Base-by-base conservation (phyloP, 495 filamentous ascomycete species). In the Xylaria flabelliformis region DNA sequence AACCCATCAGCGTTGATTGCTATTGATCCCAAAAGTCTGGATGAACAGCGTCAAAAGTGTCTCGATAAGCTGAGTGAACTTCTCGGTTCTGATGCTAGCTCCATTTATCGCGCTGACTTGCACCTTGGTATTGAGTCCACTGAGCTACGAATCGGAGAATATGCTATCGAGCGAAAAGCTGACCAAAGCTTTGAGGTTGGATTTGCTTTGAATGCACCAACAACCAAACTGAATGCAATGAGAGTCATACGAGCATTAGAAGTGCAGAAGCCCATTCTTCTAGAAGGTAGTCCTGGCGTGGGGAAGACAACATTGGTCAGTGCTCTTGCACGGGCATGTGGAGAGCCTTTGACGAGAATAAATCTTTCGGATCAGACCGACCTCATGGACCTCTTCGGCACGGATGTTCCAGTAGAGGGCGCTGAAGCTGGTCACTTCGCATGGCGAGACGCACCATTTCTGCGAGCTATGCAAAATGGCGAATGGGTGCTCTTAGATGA, bases 331-430 rank as follows among this genome's bases (percentile, higher is more conserved):
- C 86, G 86, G 72, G 89, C 92, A 34, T 88, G 93, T 73, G 93
- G 94, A 24, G 90, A 91, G 64, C 90, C 92, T 21, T 84, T 99
- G 53, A 97, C 92, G 29, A 89, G 97, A 71, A 97, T 99, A 79
- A 99, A 99, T 77, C 85, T 99, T 69, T 98, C 96, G 0, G 97
- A 98, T 73, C 97, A 99, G 81, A 98, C 97, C 1, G 97, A 99
- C 75, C 83, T 99, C 26, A 96, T 97, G 85, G 97, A 99, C 78
- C 83, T 99, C 12, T 99, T 99, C 80, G 97, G 97, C 50, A 97
- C 95, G 6, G 97, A 99, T 85, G 93, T 97, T 3, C 97, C 97
- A 2, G 88, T 97, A 13, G 95, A 98, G 81, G 95, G 94, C 51
- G 93, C 90, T 0, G 88, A 92, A 75, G 90, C 92, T 24, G 96